Percentiles rank a stretch among this genome's conserved stretches.
Evolutionary conservation across 2,329 filamentous ascomycete genomes (phyloP).

Genomic region (Cyclaneusma minus): DNA sequence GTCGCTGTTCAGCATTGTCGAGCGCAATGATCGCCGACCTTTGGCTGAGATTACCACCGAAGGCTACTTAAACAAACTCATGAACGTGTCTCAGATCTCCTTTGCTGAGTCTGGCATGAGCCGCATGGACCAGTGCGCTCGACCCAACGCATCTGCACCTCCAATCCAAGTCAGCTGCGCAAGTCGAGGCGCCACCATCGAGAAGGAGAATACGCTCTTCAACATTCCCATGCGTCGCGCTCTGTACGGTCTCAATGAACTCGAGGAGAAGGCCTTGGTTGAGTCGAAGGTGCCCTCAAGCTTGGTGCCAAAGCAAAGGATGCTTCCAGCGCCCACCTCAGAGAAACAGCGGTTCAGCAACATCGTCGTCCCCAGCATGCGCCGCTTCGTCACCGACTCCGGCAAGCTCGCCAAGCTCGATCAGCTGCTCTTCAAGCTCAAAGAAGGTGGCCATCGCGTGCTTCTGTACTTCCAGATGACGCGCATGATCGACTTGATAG

Average conservation of each 20-base stretch:
- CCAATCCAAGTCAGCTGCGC: slow-evolving; percentile 70
- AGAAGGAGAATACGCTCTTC: slow-evolving; percentile 65
- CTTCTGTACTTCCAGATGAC: slow-evolving; percentile 99
- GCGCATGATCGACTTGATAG: slow-evolving; percentile 98
- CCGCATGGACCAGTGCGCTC: slow-evolving; percentile 66
- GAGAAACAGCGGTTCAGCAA: slow-evolving; percentile 76
- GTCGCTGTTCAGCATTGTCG: slow-evolving; percentile 66
- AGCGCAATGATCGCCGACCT: slow-evolving; percentile 49
- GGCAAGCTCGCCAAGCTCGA: slow-evolving; percentile 91
- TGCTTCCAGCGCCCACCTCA: slow-evolving; percentile 66
- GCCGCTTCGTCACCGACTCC: slow-evolving; percentile 91
- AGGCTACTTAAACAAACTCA: slow-evolving; percentile 56
- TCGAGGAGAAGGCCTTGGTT: slow-evolving; percentile 63
- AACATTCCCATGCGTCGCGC: slow-evolving; percentile 59
- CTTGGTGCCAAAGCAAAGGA: slow-evolving; percentile 43
- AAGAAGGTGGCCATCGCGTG: slow-evolving; percentile 84
- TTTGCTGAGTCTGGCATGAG: slow-evolving; percentile 59
- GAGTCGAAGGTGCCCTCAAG: slow-evolving; percentile 52
- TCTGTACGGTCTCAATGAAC: slow-evolving; percentile 49
- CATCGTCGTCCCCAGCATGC: slow-evolving; percentile 91
- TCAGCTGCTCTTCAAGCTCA: slow-evolving; percentile 72
- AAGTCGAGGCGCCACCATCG: slow-evolving; percentile 44
- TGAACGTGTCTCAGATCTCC: slow-evolving; percentile 57
- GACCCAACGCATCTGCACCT: slow-evolving; percentile 67
- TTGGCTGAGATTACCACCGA: slow-evolving; percentile 56